Conservation (phyloP, 2,329 filamentous ascomycete genomes). For the Fusarium pseudonygamai region DNA sequence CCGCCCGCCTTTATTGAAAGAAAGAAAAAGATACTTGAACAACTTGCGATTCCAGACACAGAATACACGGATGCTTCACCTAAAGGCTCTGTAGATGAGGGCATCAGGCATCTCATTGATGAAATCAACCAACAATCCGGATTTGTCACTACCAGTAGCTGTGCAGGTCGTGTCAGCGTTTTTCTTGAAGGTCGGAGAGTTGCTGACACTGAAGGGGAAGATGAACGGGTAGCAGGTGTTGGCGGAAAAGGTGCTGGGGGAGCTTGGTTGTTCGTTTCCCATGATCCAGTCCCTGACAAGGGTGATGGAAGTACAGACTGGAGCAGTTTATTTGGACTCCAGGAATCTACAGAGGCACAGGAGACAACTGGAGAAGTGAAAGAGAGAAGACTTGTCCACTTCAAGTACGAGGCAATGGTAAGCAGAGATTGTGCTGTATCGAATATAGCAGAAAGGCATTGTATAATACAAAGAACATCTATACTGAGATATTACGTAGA, state of each 20-base stretch:
- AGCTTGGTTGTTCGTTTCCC: constrained; percentile 87
- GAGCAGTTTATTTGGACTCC: constrained; percentile 44
- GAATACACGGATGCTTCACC: constrained; percentile 87
- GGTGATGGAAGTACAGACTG: constrained; percentile 44
- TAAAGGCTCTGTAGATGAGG: constrained; percentile 85
- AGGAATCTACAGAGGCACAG: constrained; percentile 40
- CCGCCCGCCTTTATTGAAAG: constrained; percentile 61
- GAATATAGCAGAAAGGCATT: constrained; percentile 32
- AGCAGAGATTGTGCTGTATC: constrained; percentile 45
- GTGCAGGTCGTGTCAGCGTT: constrained; percentile 85
- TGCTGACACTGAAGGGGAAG: constrained; percentile 27
- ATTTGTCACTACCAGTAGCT: constrained; percentile 92
- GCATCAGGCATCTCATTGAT: constrained; percentile 79
- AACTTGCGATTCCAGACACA: constrained; percentile 72
- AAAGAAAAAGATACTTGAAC: constrained; percentile 77
- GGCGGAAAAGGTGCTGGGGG: constrained; percentile 89
- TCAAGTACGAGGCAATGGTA: constrained; percentile 97
- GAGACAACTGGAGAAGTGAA: constrained; percentile 33
- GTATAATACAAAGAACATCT: constrained; percentile 21
- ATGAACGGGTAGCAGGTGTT: constrained; percentile 62
- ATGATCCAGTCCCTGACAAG: constrained; percentile 69
- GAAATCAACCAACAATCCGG: constrained; percentile 80
- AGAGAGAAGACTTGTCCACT: constrained; percentile 70
- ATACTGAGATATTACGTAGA: constrained; percentile 62
- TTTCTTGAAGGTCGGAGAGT: constrained; percentile 81